phyloP scores from a whole-genome alignment of 2,329 filamentous ascomycete genomes.

The Talaromyces sp. region DNA sequence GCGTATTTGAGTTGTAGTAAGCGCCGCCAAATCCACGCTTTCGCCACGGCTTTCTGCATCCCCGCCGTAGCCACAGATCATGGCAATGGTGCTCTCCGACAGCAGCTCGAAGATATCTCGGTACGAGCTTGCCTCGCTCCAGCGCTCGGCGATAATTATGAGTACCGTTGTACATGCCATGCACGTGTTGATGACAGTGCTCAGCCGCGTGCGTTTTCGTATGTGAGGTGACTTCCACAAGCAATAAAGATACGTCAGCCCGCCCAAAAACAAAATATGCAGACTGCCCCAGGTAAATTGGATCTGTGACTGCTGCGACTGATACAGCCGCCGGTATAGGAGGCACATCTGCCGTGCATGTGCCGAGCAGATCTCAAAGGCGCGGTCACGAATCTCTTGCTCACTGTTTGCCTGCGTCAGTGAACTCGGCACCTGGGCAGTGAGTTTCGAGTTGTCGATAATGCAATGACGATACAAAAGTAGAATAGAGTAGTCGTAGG shows the following conservation, averaged over 20 bases:
- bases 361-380: conserved; percentile 5
- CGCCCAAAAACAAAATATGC: conserved; percentile 18
- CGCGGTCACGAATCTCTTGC: conserved; percentile 3
- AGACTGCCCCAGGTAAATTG: conserved; percentile 24
- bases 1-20: not conserved
- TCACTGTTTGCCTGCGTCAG: not conserved
- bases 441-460: not conserved
- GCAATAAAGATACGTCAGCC: conserved; percentile 25
- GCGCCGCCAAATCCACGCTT: conserved; percentile 1
- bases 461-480: conserved; percentile 27
- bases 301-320: conserved; percentile 16
- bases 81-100: conserved; percentile 5
- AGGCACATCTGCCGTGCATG: conserved; percentile 24
- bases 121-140: conserved; percentile 23
- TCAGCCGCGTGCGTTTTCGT: conserved; percentile 8
- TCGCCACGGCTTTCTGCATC: not conserved
- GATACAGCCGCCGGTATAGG: conserved; percentile 30
- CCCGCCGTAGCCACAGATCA: conserved; percentile 1
- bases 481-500: conserved; percentile 35
- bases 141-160: conserved; percentile 24
- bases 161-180: conserved; percentile 26
- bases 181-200: conserved; percentile 20
- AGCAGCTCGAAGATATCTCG: conserved; percentile 25
- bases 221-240: conserved; percentile 22
- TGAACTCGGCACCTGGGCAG: not conserved